Percentiles rank a stretch among this genome's conserved stretches.
These are phyloP conservation scores for Rhodomyrtus tomentosa DNA, from an alignment of 345 rosid species.

Conservation along the genomic window DNA sequence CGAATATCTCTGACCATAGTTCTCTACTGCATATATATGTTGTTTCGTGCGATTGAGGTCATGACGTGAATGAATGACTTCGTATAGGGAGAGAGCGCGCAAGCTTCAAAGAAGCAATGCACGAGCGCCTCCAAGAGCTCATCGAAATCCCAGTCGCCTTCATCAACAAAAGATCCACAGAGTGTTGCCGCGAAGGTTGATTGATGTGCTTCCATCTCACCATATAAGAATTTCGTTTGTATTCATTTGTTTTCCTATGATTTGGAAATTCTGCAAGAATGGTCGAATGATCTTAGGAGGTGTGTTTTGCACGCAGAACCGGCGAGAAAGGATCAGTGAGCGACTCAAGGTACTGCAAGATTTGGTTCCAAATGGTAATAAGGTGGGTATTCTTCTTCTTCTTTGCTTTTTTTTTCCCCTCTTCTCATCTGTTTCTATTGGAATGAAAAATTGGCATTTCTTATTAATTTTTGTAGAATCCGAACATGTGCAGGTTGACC, in stretches of 20 bases:
- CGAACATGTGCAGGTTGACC: constrained; percentile 45
- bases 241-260: not conserved
- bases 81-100: constrained; percentile 34
- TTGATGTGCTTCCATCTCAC: not conserved
- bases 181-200: constrained; percentile 93
- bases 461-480: not conserved
- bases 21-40: not conserved
- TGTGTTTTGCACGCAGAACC: constrained; percentile 35
- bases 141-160: constrained; percentile 33
- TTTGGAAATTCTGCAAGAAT: not conserved
- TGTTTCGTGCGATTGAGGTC: not conserved
- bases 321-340: constrained; percentile 88
- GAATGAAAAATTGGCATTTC: not conserved
- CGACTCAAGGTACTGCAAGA: constrained; percentile 75
- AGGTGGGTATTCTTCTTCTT: constrained; percentile 22
- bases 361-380: constrained; percentile 83
- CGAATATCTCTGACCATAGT: not conserved
- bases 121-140: constrained; percentile 18
- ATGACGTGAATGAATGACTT: not conserved
- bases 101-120: constrained; percentile 44
- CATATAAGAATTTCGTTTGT: not conserved
- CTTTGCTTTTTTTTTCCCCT: not conserved
- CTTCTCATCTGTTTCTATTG: not conserved
- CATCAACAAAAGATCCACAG: constrained; percentile 70
- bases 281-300: not conserved